Evolutionary conservation across 805 yeast genomes (phyloP).

Genomic region (Lachancea lanzarotensis): DNA sequence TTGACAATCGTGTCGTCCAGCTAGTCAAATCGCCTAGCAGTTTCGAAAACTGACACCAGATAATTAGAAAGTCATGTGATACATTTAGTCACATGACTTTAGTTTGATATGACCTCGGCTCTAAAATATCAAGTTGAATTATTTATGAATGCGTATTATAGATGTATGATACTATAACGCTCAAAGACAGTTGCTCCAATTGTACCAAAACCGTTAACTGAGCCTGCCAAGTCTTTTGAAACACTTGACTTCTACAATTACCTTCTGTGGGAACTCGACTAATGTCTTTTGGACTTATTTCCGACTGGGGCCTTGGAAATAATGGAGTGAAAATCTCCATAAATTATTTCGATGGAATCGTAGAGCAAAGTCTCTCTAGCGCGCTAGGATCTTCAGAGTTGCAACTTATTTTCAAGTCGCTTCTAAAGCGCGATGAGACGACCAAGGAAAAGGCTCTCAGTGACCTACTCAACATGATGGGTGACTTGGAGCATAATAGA

Average conservation of each 20-base stretch:
- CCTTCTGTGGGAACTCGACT: no score
- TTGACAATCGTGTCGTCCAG: no score
- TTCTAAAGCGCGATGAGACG: constrained; percentile 72
- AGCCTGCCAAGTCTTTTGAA: no score
- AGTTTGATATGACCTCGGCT: no score
- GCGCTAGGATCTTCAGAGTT: constrained; percentile 39
- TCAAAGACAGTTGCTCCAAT: neutral
- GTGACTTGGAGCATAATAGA: constrained; percentile 13
- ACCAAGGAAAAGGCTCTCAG: constrained; percentile 75
- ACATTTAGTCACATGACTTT: no score
- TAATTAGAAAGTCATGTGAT: no score
- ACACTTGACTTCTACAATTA: no score
- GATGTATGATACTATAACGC: no score
- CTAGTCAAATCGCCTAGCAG: no score
- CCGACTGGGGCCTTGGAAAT: constrained; percentile 34
- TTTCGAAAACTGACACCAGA: no score
- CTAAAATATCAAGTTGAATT: no score
- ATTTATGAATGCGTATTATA: no score
- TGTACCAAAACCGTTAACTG: neutral
- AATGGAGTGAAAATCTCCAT: constrained; percentile 53
- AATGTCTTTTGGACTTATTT: constrained; percentile 28
- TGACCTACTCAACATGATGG: constrained; percentile 41
- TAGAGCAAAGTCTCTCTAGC: constrained; percentile 52
- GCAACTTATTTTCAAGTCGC: constrained; percentile 62
- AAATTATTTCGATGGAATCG: constrained; percentile 70